Base-by-base conservation (phyloP, 2,329 filamentous ascomycete species). In the Hypocreales sp. region DNA sequence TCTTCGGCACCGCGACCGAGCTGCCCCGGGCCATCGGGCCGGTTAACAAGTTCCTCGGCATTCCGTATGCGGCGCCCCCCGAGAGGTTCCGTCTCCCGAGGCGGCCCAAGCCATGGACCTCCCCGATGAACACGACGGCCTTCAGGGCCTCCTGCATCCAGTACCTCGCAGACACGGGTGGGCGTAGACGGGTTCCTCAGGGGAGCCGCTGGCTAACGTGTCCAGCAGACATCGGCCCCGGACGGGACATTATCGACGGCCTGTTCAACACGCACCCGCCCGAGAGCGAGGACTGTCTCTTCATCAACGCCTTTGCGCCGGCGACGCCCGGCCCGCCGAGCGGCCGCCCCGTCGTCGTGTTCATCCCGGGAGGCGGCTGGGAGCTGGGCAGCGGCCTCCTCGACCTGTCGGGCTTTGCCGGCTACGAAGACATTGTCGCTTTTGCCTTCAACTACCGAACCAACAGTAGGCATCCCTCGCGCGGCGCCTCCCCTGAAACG, bases 271-370 rank as follows among this genome's bases (percentile, higher is more conserved):
- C 19, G 2, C 31, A 34, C 7, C 11, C 38, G 1, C 25, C 30
- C 5, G 39, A 45, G 26, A 47, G 44, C 11, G 40, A 47, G 24
- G 44, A 47, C 17, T 47, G 42, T 12, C 37, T 48, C 5, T 40
- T 31, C 15, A 32, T 46, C 2, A 46, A 48, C 16, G 36, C 41
- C 5, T 48, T 48, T 22, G 35, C 39, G 5, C 44, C 42, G 1
- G 21, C 34, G 4, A 26, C 15, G 1, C 25, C 32, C 1, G 29
- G 15, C 0, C 30, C 35, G 3, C 18, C 20, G 5, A 25, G 27
- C 3, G 38, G 39, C 5, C 34, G 34, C 1, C 28, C 44, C 4
- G 35, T 46, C 3, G 18, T 46, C 1, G 24, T 47, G 8, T 48
- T 42, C 22, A 40, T 47, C 23, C 40, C 34, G 1, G 39, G 38